These are phyloP conservation scores for Dorcoceras hygrometricum DNA, from an alignment of 257 asterid species.

Conservation along the genomic window DNA sequence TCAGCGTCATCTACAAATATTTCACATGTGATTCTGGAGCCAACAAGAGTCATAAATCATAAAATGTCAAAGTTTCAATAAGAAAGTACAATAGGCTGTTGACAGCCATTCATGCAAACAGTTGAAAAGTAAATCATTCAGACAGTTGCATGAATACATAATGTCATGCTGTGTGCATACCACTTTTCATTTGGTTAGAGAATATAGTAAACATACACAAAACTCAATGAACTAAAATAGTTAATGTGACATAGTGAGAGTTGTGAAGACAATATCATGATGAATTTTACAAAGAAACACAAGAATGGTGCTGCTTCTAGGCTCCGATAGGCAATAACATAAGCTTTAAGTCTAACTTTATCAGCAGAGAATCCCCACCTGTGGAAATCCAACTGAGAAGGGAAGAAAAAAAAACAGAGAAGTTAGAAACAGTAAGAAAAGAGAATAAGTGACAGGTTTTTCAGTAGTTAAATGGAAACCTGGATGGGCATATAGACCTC, in stretches of 20 bases:
- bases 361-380: conserved; percentile 49
- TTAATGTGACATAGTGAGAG: background rate
- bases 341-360: conserved; percentile 17
- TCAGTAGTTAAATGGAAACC: conserved; percentile 35
- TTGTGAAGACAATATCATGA: conserved; percentile 13
- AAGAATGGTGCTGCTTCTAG: conserved; percentile 15
- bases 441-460: conserved; percentile 7
- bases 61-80: background rate
- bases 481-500: conserved; percentile 60
- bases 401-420: conserved; percentile 11
- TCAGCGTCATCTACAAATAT: conserved; percentile 13
- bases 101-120: conserved; percentile 9
- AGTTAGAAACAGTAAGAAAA: conserved; percentile 27
- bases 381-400: conserved; percentile 80
- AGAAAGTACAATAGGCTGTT: conserved; percentile 4
- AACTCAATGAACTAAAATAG: background rate
- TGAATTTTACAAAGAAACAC: conserved; percentile 2
- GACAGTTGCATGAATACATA: conserved; percentile 13
- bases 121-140: background rate
- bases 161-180: background rate
- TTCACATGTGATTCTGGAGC: background rate
- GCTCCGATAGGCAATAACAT: conserved; percentile 22
- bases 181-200: conserved; percentile 11
- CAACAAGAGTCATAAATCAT: conserved; percentile 8
- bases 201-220: conserved; percentile 13